These are phyloP conservation scores for Pestalotiopsis fici DNA, from an alignment of 2,329 filamentous ascomycete genomes.

Conservation along the genomic window DNA sequence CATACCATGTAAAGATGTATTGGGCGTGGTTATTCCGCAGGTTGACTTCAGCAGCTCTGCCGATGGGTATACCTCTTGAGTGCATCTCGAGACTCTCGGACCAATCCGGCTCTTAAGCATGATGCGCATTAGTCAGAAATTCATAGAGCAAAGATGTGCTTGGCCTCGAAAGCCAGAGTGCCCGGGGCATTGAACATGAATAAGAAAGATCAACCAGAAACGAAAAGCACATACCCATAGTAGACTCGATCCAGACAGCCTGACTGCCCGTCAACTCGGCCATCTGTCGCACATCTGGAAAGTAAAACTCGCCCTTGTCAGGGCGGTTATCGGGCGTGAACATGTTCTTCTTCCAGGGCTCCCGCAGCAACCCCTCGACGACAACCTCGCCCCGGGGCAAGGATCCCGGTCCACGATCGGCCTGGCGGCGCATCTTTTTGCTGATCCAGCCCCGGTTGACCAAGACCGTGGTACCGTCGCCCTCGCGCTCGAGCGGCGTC, in stretches of 20 bases:
- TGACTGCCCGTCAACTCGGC: conserved; percentile 79
- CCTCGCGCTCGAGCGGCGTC: conserved; percentile 79
- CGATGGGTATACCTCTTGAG: conserved; percentile 84
- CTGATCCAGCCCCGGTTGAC: conserved; percentile 92
- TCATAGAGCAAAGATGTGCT: conserved; percentile 12
- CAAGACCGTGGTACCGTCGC: conserved; percentile 67
- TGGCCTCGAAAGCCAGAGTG: background rate
- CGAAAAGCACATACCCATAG: conserved; percentile 67
- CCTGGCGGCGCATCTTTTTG: conserved; percentile 70
- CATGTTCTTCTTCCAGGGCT: conserved; percentile 97
- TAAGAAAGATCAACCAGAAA: background rate
- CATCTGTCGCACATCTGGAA: conserved; percentile 93
- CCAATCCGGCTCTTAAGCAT: conserved; percentile 72
- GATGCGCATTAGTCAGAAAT: conserved; percentile 13
- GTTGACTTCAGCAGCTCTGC: conserved; percentile 84
- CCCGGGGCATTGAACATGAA: background rate
- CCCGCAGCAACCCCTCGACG: conserved; percentile 80
- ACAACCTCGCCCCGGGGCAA: conserved; percentile 71
- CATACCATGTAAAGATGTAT: conserved; percentile 98
- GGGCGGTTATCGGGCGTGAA: conserved; percentile 93
- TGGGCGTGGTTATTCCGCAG: conserved; percentile 95
- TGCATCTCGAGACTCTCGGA: conserved; percentile 75
- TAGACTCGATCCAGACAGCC: conserved; percentile 93
- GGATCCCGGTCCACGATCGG: conserved; percentile 61
- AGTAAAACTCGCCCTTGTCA: conserved; percentile 85